Conservation (phyloP, 2,329 filamentous ascomycete genomes). For the Aspergillaceae sp. region DNA sequence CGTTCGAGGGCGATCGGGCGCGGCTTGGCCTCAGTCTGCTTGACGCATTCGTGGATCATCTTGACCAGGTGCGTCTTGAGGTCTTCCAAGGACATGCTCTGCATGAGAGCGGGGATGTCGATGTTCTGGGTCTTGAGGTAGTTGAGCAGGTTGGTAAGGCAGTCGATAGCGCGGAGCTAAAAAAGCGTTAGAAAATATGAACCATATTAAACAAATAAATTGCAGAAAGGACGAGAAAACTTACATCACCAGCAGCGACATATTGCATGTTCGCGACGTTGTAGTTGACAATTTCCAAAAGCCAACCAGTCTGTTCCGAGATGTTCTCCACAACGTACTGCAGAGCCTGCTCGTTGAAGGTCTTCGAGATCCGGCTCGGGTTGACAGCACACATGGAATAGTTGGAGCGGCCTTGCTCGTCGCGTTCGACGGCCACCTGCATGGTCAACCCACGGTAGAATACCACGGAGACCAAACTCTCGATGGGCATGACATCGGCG, state of each 20-base stretch:
- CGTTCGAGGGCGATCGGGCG: slow-evolving; percentile 82
- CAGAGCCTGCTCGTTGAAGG: slow-evolving; percentile 94
- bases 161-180: slow-evolving; percentile 54
- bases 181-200: background rate
- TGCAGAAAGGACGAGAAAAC: slow-evolving; percentile 10
- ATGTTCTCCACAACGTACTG: slow-evolving; percentile 97
- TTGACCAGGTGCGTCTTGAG: slow-evolving; percentile 82
- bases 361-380: slow-evolving; percentile 95
- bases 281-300: slow-evolving; percentile 98
- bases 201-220: background rate
- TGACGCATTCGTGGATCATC: slow-evolving; percentile 82
- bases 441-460: slow-evolving; percentile 99
- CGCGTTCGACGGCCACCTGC: slow-evolving; percentile 97
- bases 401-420: slow-evolving; percentile 85
- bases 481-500: slow-evolving; percentile 99
- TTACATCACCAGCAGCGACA: slow-evolving; percentile 56
- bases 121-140: slow-evolving; percentile 95
- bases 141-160: slow-evolving; percentile 73
- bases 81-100: slow-evolving; percentile 76
- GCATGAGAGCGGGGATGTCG: slow-evolving; percentile 87
- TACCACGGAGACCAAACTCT: slow-evolving; percentile 93
- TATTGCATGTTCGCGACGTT: slow-evolving; percentile 65
- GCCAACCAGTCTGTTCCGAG: slow-evolving; percentile 84
- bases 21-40: slow-evolving; percentile 82
- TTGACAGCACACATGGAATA: slow-evolving; percentile 99